Evolutionary conservation across 805 yeast genomes (phyloP).

Genomic region (Sugiyamaella boreocaroliniensis): DNA sequence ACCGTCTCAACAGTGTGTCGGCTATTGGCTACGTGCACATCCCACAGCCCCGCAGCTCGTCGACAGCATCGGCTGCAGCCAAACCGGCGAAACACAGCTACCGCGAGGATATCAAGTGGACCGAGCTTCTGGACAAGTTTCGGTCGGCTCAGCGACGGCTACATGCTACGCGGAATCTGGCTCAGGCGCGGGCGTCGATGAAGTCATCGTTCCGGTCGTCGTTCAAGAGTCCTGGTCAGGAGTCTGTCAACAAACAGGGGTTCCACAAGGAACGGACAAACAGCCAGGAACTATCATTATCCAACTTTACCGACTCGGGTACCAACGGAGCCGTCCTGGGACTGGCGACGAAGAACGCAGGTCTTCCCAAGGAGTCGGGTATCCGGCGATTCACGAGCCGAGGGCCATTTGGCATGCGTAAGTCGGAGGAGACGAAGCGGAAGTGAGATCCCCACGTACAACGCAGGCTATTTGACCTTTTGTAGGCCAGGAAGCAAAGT

Average conservation of each 20-base stretch:
- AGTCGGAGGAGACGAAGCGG: background rate
- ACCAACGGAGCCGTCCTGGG: background rate
- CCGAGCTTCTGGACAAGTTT: conserved; percentile 43
- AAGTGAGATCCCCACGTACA: no score
- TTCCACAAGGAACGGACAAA: background rate
- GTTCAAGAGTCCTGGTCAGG: background rate
- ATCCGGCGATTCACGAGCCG: conserved; percentile 6
- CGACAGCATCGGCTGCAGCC: conserved; percentile 7
- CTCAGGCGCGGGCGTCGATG: background rate
- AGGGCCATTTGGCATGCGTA: conserved; percentile 3
- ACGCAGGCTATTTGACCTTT: no score
- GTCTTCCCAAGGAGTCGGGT: background rate
- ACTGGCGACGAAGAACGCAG: background rate
- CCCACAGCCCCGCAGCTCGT: conserved; percentile 17
- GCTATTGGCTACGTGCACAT: conserved; percentile 32
- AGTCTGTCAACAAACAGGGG: background rate
- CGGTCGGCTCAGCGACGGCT: conserved; percentile 37
- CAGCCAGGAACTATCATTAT: background rate
- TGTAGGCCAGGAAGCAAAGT: background rate
- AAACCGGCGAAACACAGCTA: conserved; percentile 16
- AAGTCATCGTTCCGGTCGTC: background rate
- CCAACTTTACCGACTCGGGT: background rate
- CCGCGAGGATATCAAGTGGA: conserved; percentile 33
- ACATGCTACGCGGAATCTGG: conserved; percentile 17
- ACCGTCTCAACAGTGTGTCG: conserved; percentile 57